phyloP scores from a whole-genome alignment of 805 yeast species.

The Ogataea siamensis region DNA sequence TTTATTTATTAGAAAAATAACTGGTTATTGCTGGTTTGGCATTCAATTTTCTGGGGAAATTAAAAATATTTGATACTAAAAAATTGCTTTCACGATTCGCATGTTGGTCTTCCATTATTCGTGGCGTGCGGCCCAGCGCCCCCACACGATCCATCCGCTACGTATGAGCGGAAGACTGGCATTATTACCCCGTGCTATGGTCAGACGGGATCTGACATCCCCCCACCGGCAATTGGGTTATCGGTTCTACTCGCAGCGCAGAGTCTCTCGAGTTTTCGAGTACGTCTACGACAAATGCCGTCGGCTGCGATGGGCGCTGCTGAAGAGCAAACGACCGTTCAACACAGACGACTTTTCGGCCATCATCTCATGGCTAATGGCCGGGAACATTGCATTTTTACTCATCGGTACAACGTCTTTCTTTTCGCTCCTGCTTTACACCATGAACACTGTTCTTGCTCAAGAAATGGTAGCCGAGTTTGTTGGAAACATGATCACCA shows the following conservation, averaged over 20 bases:
- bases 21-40: background rate
- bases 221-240: slow-evolving; percentile 4
- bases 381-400: slow-evolving; percentile 80
- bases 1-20: background rate
- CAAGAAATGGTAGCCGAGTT: slow-evolving; percentile 82
- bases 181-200: background rate
- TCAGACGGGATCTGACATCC: background rate
- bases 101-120: slow-evolving; percentile 1
- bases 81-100: background rate
- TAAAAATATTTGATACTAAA: slow-evolving; percentile 3
- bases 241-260: slow-evolving; percentile 6
- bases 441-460: slow-evolving; percentile 81
- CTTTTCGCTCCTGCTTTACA: slow-evolving; percentile 71
- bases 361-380: slow-evolving; percentile 84
- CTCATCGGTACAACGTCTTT: slow-evolving; percentile 91
- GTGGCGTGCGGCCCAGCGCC: background rate
- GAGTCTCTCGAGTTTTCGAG: slow-evolving; percentile 9
- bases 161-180: background rate
- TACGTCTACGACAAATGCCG: slow-evolving; percentile 10
- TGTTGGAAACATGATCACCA: slow-evolving; percentile 80
- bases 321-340: slow-evolving; percentile 76
- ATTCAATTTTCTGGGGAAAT: background rate
- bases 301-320: slow-evolving; percentile 68
- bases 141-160: background rate
- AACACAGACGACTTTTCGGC: slow-evolving; percentile 92